Evolutionary conservation across 139 green algal genomes (phyloP), one percentile per base, ranked within the genome.

Genomic region (Raphidocelis subcapitata): DNA sequence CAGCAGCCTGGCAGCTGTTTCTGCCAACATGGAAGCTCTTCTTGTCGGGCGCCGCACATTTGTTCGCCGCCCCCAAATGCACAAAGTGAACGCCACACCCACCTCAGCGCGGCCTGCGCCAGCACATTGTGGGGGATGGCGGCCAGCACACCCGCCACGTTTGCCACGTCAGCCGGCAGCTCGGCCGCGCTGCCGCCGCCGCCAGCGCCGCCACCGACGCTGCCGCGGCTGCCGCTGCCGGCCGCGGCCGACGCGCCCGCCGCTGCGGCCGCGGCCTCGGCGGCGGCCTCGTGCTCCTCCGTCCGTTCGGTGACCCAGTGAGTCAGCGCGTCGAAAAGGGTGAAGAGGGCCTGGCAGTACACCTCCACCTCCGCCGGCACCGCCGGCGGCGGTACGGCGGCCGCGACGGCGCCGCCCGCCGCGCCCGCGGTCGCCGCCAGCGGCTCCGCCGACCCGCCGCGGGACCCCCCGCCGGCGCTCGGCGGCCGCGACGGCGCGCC

Each of bases 121-220:
- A 94, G 77, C 44, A 79, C 69, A 62, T 90, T 75, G 33, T 78
- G 74, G 16, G 87, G 85, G 18, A 95, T 90, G 51, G 57, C 71
- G 2, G 75, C 76, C 24, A 97, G 65, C 55, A 97, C 85, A 15
- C 78, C 54, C 0, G 66, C 14, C 23, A 96, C 81, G 15, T 35
- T 64, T 14, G 75, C 35, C 4, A 74, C 74, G 33, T 63, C 52
- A 0, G 33, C 18, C 0, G 80, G 74, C n/a, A 82, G 71, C 66
- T 47, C 51, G 14, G 20, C 41, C 24, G 75, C 23, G 2, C 23
- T 14, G 15, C 5, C 54, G 10, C 24, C 54, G 10, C 10, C 24
- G 12, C 5, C 54, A 29, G 12, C 54, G 10, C 10, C 24, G 54
- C 10, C 54, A 5, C 54, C 54, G 54, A 5, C 23, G 12, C 10